Evolutionary conservation across 1,139 yeast genomes (phyloP), one percentile per base, ranked within the genome.

Genomic region (Pichia sp.): DNA sequence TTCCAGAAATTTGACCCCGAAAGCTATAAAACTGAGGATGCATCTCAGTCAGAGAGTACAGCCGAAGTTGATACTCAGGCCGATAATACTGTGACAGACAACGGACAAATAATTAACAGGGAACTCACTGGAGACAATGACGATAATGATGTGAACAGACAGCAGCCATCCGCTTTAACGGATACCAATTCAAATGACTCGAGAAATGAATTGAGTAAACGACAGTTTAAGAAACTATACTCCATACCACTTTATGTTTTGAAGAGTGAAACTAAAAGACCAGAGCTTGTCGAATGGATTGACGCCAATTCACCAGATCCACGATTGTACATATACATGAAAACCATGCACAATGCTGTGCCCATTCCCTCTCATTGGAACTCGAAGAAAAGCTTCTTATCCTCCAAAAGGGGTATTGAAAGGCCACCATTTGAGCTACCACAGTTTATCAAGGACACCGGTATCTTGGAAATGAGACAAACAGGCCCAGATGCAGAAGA

Each of bases 301-400:
- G 98, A 91, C 57, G 80, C 78, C 2, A 93, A 88, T 59, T 83
- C 97, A 0, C 69, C 67, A 4, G 93, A 86, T 51, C 96, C 98
- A 1, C 62, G 64, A 34, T 56, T 87, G 19, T 64, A 78, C 13
- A 74, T 84, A 0, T 62, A 69, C 12, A 59, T 91, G 39, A 91
- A 88, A 52, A 64, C 81, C 0, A 64, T 67, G 29, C 76, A 76
- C 32, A 85, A 86, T 47, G 68, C 65, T 3, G 78, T 88, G 0
- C 85, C 77, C 1, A 87, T 88, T 0, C 97, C 98, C 0, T 56
- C 62, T 0, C 94, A 87, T 55, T 91, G 98, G 98, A 75, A 74
- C 39, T 62, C 71, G 12, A 86, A 86, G 52, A 63, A 85, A 35
- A 96, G 85, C 33, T 88, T 80, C 48, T 62, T 91, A n/a, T 67